Evolutionary conservation across 495 filamentous ascomycete species (phyloP).

Genomic region (Pseudoneurospora amorphoporcata): DNA sequence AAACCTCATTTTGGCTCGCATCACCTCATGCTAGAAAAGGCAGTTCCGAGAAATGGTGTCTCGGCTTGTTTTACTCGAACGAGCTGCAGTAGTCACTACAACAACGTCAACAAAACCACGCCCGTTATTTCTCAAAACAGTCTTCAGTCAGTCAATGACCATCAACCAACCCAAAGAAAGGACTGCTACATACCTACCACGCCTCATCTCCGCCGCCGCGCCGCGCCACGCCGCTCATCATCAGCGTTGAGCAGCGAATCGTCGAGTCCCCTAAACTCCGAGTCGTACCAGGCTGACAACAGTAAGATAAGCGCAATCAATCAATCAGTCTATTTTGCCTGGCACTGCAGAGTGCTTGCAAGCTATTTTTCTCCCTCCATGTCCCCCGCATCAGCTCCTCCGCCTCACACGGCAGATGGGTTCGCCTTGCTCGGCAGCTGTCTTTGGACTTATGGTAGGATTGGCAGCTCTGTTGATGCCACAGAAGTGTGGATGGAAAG

Average conservation of each 20-base stretch:
- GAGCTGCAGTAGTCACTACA: not conserved
- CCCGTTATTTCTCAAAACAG: not conserved
- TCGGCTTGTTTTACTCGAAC: not conserved
- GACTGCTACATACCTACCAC: not conserved
- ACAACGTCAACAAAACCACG: not conserved
- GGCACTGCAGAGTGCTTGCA: not conserved
- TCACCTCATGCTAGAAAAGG: not conserved
- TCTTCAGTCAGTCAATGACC: not conserved
- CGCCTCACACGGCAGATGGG: not conserved
- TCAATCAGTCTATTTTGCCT: not conserved
- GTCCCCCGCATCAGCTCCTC: not conserved
- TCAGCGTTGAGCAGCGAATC: not conserved
- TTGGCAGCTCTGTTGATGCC: no score
- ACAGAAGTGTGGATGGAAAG: no score
- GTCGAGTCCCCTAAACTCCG: not conserved
- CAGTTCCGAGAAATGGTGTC: not conserved
- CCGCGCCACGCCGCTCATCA: no score
- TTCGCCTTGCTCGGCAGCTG: not conserved
- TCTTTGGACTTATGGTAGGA: not conserved
- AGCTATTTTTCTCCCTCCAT: not conserved
- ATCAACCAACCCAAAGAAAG: not conserved
- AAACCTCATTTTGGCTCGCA: not conserved
- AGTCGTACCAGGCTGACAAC: not conserved
- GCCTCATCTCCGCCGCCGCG: not conserved
- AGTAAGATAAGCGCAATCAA: not conserved